Base-by-base conservation (phyloP, 805 yeast species). In the Wickerhamomyces bisporus region DNA sequence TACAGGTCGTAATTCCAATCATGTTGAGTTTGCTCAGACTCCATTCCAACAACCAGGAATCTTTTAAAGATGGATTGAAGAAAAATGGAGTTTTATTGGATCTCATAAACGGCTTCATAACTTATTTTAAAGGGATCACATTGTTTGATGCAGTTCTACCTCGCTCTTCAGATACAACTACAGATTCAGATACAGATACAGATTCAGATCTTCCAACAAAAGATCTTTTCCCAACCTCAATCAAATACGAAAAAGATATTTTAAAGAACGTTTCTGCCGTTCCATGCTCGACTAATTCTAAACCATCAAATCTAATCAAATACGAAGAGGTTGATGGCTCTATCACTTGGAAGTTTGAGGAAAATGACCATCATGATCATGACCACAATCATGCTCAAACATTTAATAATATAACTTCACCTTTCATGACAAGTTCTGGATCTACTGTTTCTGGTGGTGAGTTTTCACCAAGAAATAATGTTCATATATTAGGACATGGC, bases 311-410 rank as follows among this genome's bases (percentile, higher is more conserved):
- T 36, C 61, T 75, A 32, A 56, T 73, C n/a, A 77, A 81, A 4
- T 64, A 68, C 44, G 71, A 70, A 34, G 75, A 74, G 48, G 58
- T 55, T 13, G 64, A 67, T 25, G 85, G 83, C 3, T 77, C 74
- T 44, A 66, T 77, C 13, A 79, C 74, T 39, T 78, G 81, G 76
- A 67, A 68, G 13, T 66, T 78, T 39, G 68, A 50, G 3, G 43
- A 39, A 13, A 24, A 38, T 21, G 30, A 35, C 18, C 25, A 30
- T 5, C 20, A 25, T 14, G 17, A 24, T 6, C 31, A 19, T 23
- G 30, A 30, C 4, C 20, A 25, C 12, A 19, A 24, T 6, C 31
- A 19, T 23, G 30, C 35, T 32, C 10, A 39, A 15, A 27, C 42
- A 3, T 43, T 44, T 28, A 35, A 41, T 21, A 29, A 19, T 24